phyloP scores from a whole-genome alignment of 1,139 yeast species.

The Kurtzmaniella natalensis region DNA sequence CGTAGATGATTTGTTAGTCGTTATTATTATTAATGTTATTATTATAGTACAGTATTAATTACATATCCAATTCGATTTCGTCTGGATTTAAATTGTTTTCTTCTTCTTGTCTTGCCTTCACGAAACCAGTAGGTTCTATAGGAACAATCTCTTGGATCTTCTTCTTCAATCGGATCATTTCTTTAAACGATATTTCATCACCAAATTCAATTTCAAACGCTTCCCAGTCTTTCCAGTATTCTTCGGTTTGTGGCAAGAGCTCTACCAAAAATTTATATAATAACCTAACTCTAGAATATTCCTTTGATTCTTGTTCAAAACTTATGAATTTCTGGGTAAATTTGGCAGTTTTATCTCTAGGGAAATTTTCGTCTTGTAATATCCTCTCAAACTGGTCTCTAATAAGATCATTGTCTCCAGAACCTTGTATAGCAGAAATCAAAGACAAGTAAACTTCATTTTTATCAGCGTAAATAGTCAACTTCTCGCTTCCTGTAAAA shows the following conservation, averaged over 20 bases:
- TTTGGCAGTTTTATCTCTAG: slow-evolving; percentile 24
- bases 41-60: too few species aligned
- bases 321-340: slow-evolving; percentile 37
- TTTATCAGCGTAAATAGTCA: slow-evolving; percentile 18
- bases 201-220: slow-evolving; percentile 70
- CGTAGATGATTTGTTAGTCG: neutral
- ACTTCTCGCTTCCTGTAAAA: slow-evolving; percentile 8
- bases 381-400: slow-evolving; percentile 18
- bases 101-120: slow-evolving; percentile 35
- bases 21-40: neutral
- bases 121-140: slow-evolving; percentile 52
- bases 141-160: slow-evolving; percentile 25
- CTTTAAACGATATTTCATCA: slow-evolving; percentile 65
- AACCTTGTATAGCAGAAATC: slow-evolving; percentile 9
- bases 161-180: slow-evolving; percentile 66
- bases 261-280: slow-evolving; percentile 41
- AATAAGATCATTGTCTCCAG: slow-evolving; percentile 13
- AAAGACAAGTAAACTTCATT: slow-evolving; percentile 17
- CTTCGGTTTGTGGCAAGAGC: slow-evolving; percentile 15
- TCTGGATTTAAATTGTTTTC: slow-evolving; percentile 47
- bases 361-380: slow-evolving; percentile 18
- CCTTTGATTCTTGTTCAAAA: slow-evolving; percentile 46
- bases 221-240: slow-evolving; percentile 66
- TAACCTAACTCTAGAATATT: slow-evolving; percentile 57
- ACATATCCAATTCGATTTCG: slow-evolving; percentile 62